phyloP scores from a whole-genome alignment of 805 yeast species.

The Candida awuae region DNA sequence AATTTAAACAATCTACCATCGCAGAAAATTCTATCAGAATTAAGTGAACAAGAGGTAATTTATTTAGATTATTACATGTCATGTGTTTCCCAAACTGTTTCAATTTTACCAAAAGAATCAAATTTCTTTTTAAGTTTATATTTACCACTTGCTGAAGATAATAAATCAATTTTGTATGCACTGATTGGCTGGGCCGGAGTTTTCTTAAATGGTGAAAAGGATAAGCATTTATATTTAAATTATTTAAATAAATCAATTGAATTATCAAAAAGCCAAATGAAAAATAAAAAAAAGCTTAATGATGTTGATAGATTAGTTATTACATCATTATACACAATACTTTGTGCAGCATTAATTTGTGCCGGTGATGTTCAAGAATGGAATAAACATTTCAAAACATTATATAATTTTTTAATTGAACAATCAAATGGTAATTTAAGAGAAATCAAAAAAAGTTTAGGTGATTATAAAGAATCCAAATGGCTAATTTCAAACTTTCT shows the following conservation, averaged over 20 bases:
- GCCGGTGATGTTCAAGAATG: slow-evolving; percentile 20
- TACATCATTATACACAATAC: slow-evolving; percentile 16
- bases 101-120: slow-evolving; percentile 39
- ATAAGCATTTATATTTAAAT: background rate
- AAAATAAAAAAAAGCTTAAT: slow-evolving; percentile 1
- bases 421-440: slow-evolving; percentile 23
- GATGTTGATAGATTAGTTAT: slow-evolving; percentile 14
- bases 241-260: slow-evolving; percentile 6
- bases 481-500: slow-evolving; percentile 31
- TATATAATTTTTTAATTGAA: slow-evolving; percentile 18
- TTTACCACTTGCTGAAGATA: slow-evolving; percentile 44
- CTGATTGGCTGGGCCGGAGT: slow-evolving; percentile 48
- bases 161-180: slow-evolving; percentile 39
- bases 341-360: slow-evolving; percentile 23
- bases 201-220: slow-evolving; percentile 13
- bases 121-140: slow-evolving; percentile 46
- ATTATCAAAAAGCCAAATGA: background rate
- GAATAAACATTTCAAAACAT: slow-evolving; percentile 13
- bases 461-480: slow-evolving; percentile 23
- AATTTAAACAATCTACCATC: slow-evolving; percentile 7
- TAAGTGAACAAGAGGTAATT: slow-evolving; percentile 12
- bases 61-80: slow-evolving; percentile 41
- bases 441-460: slow-evolving; percentile 10
- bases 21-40: slow-evolving; percentile 9
- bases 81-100: slow-evolving; percentile 38